Percentiles rank a stretch among this genome's conserved stretches.
phyloP scores from a whole-genome alignment of 495 filamentous ascomycete species.

The Podospora fimiseda region DNA sequence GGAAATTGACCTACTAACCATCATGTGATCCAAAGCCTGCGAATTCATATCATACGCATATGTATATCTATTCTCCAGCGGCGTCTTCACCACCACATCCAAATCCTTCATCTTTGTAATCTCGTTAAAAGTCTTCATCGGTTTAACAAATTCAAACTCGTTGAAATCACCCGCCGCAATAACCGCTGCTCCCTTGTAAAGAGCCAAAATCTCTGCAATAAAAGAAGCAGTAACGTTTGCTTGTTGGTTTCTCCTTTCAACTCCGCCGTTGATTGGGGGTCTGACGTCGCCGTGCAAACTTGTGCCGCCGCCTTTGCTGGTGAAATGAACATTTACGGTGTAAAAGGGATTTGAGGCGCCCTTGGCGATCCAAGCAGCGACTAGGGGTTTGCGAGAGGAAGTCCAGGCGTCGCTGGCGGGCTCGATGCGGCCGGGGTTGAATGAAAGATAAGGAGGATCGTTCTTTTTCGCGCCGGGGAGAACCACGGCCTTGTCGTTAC shows the following conservation, averaged over 20 bases:
- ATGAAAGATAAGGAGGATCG: conserved; percentile 33
- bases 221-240: conserved; percentile 41
- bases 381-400: conserved; percentile 51
- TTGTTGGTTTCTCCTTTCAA: conserved; percentile 42
- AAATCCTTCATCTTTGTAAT: conserved; percentile 45
- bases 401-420: conserved; percentile 48
- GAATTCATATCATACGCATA: conserved; percentile 38
- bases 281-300: conserved; percentile 50
- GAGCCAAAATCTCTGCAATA: conserved; percentile 35
- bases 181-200: conserved; percentile 38
- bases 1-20: conserved; percentile 40
- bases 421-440: conserved; percentile 55
- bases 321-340: conserved; percentile 56
- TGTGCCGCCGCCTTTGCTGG: conserved; percentile 50
- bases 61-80: conserved; percentile 50
- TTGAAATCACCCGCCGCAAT: conserved; percentile 55
- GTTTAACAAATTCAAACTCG: conserved; percentile 53
- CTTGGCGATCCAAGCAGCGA: conserved; percentile 48
- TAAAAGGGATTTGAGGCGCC: conserved; percentile 41
- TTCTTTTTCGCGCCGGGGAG: conserved; percentile 31
- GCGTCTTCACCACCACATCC: conserved; percentile 42
- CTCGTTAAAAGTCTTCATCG: conserved; percentile 38
- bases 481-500: conserved; percentile 41
- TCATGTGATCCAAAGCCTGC: conserved; percentile 57
- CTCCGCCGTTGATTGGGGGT: conserved; percentile 54